Conservation (phyloP, 2,329 filamentous ascomycete species). For the Torrubiella hemipterigena region DNA sequence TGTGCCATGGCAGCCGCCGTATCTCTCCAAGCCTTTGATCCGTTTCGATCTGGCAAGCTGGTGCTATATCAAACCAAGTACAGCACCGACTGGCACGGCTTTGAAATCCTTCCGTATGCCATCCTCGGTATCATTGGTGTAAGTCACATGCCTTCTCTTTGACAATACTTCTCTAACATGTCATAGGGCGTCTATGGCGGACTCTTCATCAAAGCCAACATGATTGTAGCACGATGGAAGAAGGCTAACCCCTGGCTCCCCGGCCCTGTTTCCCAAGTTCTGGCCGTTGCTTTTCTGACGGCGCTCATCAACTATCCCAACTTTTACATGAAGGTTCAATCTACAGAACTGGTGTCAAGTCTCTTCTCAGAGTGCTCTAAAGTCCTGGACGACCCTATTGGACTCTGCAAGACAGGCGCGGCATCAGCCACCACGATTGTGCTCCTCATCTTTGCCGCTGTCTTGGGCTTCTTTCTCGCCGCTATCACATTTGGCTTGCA, state of each 20-base stretch:
- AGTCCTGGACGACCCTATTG: slow-evolving; percentile 73
- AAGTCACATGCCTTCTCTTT: slow-evolving; percentile 12
- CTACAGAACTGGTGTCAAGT: slow-evolving; percentile 80
- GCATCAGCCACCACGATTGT: slow-evolving; percentile 74
- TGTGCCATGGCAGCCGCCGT: slow-evolving; percentile 98
- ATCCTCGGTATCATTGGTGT: slow-evolving; percentile 74
- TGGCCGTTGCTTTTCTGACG: slow-evolving; percentile 67
- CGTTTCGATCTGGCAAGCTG: slow-evolving; percentile 88
- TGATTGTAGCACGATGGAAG: slow-evolving; percentile 73
- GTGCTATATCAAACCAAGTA: slow-evolving; percentile 95
- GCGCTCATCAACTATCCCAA: slow-evolving; percentile 91
- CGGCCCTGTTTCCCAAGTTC: slow-evolving; percentile 67
- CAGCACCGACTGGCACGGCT: slow-evolving; percentile 82
- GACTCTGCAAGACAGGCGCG: slow-evolving; percentile 78
- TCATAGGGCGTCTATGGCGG: slow-evolving; percentile 75
- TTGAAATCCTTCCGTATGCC: slow-evolving; percentile 82
- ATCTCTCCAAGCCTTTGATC: slow-evolving; percentile 82
- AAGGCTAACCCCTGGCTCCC: slow-evolving; percentile 53
- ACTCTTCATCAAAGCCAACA: slow-evolving; percentile 89
- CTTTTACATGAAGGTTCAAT: slow-evolving; percentile 88
- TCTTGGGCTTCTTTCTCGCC: slow-evolving; percentile 76
- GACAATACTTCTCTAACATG: slow-evolving; percentile 7
- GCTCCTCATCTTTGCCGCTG: slow-evolving; percentile 67
- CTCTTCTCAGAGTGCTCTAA: slow-evolving; percentile 85
- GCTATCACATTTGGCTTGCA: slow-evolving; percentile 87